Evolutionary conservation across 1,139 yeast genomes (phyloP).

Genomic region (Debaryomyces fabryi): DNA sequence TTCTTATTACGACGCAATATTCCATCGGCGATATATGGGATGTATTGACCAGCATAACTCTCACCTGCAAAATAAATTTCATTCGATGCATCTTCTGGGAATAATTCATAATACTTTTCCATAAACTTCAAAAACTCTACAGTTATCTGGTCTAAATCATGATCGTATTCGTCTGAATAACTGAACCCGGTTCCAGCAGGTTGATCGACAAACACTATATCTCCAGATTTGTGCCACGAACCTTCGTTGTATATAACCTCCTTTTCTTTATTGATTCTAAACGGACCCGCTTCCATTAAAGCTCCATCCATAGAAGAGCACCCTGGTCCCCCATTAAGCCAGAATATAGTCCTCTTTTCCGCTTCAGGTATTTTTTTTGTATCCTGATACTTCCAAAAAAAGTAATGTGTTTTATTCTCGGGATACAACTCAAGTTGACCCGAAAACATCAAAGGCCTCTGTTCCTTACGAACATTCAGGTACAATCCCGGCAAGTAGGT

Average conservation of each 20-base stretch:
- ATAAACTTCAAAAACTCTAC: slow-evolving; percentile 67
- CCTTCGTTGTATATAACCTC: slow-evolving; percentile 64
- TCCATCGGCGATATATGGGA: slow-evolving; percentile 80
- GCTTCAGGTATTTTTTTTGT: slow-evolving; percentile 34
- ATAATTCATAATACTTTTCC: slow-evolving; percentile 63
- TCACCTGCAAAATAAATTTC: slow-evolving; percentile 88
- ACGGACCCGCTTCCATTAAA: slow-evolving; percentile 88
- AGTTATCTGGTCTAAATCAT: slow-evolving; percentile 61
- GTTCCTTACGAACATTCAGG: slow-evolving; percentile 29
- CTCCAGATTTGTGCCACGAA: slow-evolving; percentile 82
- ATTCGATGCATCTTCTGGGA: slow-evolving; percentile 70
- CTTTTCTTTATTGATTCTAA: slow-evolving; percentile 55
- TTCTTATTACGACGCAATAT: slow-evolving; percentile 53
- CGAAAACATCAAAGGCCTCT: slow-evolving; percentile 62
- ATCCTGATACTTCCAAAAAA: slow-evolving; percentile 74
- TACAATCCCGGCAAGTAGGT: slow-evolving; percentile 44
- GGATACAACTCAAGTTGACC: slow-evolving; percentile 67
- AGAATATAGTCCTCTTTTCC: slow-evolving; percentile 56
- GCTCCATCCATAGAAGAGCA: slow-evolving; percentile 99
- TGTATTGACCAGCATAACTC: slow-evolving; percentile 95
- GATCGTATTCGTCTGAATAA: slow-evolving; percentile 54
- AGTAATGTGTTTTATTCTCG: slow-evolving; percentile 62
- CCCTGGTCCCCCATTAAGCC: slow-evolving; percentile 98
- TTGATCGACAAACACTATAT: slow-evolving; percentile 86
- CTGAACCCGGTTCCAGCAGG: slow-evolving; percentile 96